Evolutionary conservation across 2,329 filamentous ascomycete genomes (phyloP).

Genomic region (Sporothrix brunneoviolacea): DNA sequence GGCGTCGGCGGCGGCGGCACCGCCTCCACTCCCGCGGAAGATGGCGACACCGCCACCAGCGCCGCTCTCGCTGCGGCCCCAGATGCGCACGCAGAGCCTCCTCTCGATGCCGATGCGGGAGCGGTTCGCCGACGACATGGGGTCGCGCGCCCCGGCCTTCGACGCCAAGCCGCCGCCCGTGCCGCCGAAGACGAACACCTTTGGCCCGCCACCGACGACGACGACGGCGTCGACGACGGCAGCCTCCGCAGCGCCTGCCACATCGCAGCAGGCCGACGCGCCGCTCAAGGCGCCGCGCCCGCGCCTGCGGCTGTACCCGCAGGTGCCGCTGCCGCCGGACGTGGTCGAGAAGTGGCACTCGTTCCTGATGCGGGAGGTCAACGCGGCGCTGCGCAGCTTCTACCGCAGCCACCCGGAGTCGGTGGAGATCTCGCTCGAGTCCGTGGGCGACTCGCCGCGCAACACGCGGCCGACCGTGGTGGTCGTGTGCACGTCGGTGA

Average conservation of each 20-base stretch:
- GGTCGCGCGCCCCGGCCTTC: no score
- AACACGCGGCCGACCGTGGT: slow-evolving; percentile 66
- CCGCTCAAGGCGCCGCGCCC: slow-evolving; percentile 7
- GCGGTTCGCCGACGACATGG: background rate
- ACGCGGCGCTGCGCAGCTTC: slow-evolving; percentile 62
- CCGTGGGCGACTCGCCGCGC: slow-evolving; percentile 61
- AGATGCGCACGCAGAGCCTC: background rate
- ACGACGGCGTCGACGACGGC: background rate
- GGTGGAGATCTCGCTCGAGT: slow-evolving; percentile 70
- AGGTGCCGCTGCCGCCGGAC: slow-evolving; percentile 51
- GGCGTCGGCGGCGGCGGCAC: background rate
- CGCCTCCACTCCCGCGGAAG: slow-evolving; percentile 1
- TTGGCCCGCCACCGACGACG: background rate
- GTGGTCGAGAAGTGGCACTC: slow-evolving; percentile 66
- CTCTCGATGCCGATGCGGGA: slow-evolving; percentile 4
- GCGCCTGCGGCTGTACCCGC: slow-evolving; percentile 53
- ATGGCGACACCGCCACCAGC: background rate
- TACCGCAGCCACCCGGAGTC: slow-evolving; percentile 69
- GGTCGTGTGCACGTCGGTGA: slow-evolving; percentile 68
- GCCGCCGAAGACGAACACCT: slow-evolving; percentile 15
- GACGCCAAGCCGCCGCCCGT: slow-evolving; percentile 7
- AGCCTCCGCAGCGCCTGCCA: background rate
- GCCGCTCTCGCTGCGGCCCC: background rate
- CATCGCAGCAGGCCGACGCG: no score
- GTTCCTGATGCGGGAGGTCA: slow-evolving; percentile 65